These are phyloP conservation scores for Mycena sp. DNA, from an alignment of 1,284 basidiomycete species.

Conservation along the genomic window DNA sequence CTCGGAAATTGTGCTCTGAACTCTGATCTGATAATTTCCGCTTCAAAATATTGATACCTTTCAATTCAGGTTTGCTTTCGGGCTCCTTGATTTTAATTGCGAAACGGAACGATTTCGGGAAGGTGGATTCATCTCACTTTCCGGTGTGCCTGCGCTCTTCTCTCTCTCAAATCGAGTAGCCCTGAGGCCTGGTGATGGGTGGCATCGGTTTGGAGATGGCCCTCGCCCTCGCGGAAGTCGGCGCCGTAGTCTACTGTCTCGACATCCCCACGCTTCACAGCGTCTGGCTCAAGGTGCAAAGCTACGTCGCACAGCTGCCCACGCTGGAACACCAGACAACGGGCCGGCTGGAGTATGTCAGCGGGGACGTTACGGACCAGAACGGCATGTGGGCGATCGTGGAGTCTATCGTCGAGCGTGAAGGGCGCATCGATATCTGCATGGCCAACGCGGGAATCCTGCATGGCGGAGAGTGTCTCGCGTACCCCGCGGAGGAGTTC, in stretches of 20 bases:
- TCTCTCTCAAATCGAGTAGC: slow-evolving; percentile 14
- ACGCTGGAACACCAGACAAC: neutral
- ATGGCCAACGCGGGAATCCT: slow-evolving; percentile 81
- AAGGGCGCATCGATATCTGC: slow-evolving; percentile 73
- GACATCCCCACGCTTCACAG: slow-evolving; percentile 17
- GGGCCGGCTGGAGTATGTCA: slow-evolving; percentile 71
- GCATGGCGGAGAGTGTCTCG: slow-evolving; percentile 65
- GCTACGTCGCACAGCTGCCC: slow-evolving; percentile 55
- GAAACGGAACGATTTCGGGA: too few relatives aligned
- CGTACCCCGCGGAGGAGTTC: slow-evolving; percentile 75
- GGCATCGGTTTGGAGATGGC: slow-evolving; percentile 79
- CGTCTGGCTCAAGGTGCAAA: slow-evolving; percentile 17
- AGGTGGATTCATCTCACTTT: too few relatives aligned
- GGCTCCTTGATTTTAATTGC: too few relatives aligned
- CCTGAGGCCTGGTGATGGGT: slow-evolving; percentile 12
- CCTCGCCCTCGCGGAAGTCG: slow-evolving; percentile 63
- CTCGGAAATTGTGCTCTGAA: too few relatives aligned
- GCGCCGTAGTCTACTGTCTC: slow-evolving; percentile 24
- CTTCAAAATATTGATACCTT: too few relatives aligned
- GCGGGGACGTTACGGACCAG: slow-evolving; percentile 72
- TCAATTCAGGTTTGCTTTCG: too few relatives aligned
- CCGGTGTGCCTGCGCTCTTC: slow-evolving; percentile 10
- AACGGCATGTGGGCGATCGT: slow-evolving; percentile 58
- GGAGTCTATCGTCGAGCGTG: slow-evolving; percentile 64
- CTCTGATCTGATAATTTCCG: too few relatives aligned